These are phyloP conservation scores for Coemansia reversa DNA, from an alignment of 192 early-diverging fungal genomes.

Conservation along the genomic window DNA sequence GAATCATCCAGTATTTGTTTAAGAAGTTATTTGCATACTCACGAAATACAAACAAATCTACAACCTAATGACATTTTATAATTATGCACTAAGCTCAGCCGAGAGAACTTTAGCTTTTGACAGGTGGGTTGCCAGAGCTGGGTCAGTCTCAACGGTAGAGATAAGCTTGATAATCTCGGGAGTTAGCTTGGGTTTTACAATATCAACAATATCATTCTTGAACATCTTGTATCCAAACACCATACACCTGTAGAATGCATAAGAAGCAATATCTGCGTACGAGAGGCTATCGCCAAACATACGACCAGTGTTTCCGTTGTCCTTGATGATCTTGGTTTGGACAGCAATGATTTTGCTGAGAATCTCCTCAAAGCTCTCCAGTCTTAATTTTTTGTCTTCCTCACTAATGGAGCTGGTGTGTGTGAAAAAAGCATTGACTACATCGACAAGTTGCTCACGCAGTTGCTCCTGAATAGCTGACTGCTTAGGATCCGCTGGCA, in stretches of 20 bases:
- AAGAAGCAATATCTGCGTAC: conserved; percentile 44
- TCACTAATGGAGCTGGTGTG: conserved; percentile 1
- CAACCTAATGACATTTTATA: background rate
- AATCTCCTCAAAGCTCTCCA: conserved; percentile 7
- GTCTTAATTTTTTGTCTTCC: background rate
- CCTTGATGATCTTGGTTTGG: conserved; percentile 37
- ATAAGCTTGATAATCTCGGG: conserved; percentile 36
- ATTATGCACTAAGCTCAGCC: background rate
- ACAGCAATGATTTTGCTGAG: conserved; percentile 25
- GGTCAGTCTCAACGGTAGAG: conserved; percentile 16
- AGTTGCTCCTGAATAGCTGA: conserved; percentile 40
- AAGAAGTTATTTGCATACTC: too few relatives aligned
- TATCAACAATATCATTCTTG: conserved; percentile 3
- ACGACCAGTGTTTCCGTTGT: conserved; percentile 59
- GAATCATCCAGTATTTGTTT: too few relatives aligned
- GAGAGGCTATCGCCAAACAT: conserved; percentile 52
- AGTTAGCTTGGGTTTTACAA: conserved; percentile 7
- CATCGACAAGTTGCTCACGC: conserved; percentile 17
- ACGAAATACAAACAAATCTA: too few relatives aligned
- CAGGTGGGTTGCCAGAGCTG: background rate
- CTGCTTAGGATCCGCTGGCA: conserved; percentile 34
- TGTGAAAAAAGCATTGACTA: background rate
- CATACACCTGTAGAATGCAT: conserved; percentile 22
- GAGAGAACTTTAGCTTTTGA: background rate
- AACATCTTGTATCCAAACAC: background rate